Evolutionary conservation across 148 eudicot species (phyloP).

Genomic region (Bassia scoparia): DNA sequence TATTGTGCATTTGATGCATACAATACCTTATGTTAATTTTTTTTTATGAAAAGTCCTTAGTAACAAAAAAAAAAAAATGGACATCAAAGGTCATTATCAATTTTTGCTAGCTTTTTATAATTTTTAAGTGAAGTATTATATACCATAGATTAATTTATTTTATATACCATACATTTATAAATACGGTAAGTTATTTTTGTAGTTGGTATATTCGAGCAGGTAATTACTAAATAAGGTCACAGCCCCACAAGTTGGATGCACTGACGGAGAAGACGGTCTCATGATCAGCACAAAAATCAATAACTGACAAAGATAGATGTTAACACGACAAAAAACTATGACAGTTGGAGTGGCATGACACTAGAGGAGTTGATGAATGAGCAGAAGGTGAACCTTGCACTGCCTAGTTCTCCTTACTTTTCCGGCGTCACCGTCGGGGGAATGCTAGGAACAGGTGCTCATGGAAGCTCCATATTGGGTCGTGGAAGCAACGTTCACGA

Average conservation of each 20-base stretch:
- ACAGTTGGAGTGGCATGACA: conserved; percentile 28
- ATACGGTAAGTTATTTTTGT: too few relatives aligned
- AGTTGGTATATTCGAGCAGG: neutral
- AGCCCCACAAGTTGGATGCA: conserved; percentile 31
- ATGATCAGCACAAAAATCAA: conserved; percentile 34
- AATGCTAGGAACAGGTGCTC: conserved; percentile 30
- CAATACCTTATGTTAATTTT: too few relatives aligned
- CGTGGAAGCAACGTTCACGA: conserved; percentile 35
- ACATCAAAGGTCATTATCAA: too few relatives aligned
- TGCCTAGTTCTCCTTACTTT: conserved; percentile 32
- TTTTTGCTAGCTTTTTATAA: too few relatives aligned
- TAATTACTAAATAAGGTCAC: conserved; percentile 30
- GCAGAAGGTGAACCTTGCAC: conserved; percentile 20
- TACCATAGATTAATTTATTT: too few relatives aligned
- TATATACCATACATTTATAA: too few relatives aligned
- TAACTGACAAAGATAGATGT: conserved; percentile 17
- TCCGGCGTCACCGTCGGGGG: conserved; percentile 31
- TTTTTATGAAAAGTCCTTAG: too few relatives aligned
- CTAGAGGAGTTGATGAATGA: conserved; percentile 24
- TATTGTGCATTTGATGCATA: too few relatives aligned
- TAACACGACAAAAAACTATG: conserved; percentile 11
- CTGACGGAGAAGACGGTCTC: conserved; percentile 28
- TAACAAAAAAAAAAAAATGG: too few relatives aligned
- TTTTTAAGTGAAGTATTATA: too few relatives aligned
- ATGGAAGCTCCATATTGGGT: conserved; percentile 31